A percentile compares a stretch with the other conserved stretches of the same genome.
These are phyloP conservation scores for Chondrostereum purpureum DNA, from an alignment of 1,284 basidiomycete species.

Conservation along the genomic window DNA sequence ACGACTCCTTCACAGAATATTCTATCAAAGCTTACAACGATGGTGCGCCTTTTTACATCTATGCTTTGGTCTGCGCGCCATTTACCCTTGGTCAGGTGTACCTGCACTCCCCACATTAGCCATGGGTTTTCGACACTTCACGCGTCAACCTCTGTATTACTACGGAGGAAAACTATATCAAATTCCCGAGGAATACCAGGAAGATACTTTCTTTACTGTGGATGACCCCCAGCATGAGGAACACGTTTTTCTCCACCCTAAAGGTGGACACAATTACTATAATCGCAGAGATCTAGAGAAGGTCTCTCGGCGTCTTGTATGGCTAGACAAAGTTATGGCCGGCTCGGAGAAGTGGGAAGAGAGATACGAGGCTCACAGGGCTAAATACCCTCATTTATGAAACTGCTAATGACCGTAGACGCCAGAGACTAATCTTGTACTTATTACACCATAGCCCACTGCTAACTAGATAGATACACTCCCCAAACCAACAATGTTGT, in stretches of 20 bases:
- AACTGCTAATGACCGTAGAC: no score
- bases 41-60: constrained; percentile 26
- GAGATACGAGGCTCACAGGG: no score
- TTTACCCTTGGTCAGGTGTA: constrained; percentile 31
- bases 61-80: background rate
- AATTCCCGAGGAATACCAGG: constrained; percentile 36
- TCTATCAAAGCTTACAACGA: constrained; percentile 50
- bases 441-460: no score
- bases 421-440: no score
- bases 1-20: constrained; percentile 35
- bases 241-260: constrained; percentile 24
- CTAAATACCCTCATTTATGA: no score
- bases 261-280: constrained; percentile 57
- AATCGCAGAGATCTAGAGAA: constrained; percentile 45
- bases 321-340: constrained; percentile 33
- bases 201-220: constrained; percentile 34
- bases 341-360: constrained; percentile 23
- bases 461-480: no score
- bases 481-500: no score
- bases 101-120: constrained; percentile 41
- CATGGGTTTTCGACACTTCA: constrained; percentile 48
- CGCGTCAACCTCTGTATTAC: constrained; percentile 39
- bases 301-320: constrained; percentile 32
- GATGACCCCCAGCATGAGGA: constrained; percentile 21
- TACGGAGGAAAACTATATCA: constrained; percentile 38